phyloP scores from a whole-genome alignment of 2,329 filamentous ascomycete genomes.

The Magnaporthiopsis rhizophila region DNA sequence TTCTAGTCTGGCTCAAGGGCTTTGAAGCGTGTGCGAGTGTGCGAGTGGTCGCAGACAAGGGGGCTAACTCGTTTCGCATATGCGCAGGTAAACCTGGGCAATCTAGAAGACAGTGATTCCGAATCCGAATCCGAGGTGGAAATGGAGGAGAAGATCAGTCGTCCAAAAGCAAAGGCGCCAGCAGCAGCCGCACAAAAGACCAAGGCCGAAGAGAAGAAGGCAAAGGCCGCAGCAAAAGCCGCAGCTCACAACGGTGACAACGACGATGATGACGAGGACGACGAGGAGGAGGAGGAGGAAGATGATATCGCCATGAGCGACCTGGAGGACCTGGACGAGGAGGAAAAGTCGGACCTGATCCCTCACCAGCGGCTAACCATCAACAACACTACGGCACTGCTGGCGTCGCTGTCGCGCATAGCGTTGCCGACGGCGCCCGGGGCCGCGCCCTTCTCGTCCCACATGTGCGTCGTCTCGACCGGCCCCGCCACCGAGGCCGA shows the following conservation, averaged over 20 bases:
- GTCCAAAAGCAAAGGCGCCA: constrained; percentile 21
- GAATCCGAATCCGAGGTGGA: constrained; percentile 65
- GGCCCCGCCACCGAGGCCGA: constrained; percentile 48
- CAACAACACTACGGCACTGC: constrained; percentile 89
- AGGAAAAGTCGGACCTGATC: constrained; percentile 75
- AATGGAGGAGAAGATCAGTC: constrained; percentile 63
- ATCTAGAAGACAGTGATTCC: constrained; percentile 50
- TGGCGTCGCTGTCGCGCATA: constrained; percentile 72
- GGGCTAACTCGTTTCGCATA: not conserved
- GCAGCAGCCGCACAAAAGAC: constrained; percentile 21
- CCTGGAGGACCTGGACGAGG: constrained; percentile 64
- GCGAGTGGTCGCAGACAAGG: no score
- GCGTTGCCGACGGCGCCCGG: constrained; percentile 56
- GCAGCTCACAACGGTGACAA: constrained; percentile 26
- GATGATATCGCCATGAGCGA: constrained; percentile 87
- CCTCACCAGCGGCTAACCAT: constrained; percentile 91
- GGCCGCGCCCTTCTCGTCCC: constrained; percentile 69
- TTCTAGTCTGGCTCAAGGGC: no score
- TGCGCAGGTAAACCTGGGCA: constrained; percentile 42
- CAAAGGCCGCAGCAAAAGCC: constrained; percentile 18
- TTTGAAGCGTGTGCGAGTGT: no score
- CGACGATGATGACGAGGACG: constrained; percentile 42
- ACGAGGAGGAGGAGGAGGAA: constrained; percentile 62
- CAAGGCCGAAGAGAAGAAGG: constrained; percentile 17
- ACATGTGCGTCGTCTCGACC: constrained; percentile 65